phyloP scores from a whole-genome alignment of 2,329 filamentous ascomycete species.

The Sporothrix globosa region DNA sequence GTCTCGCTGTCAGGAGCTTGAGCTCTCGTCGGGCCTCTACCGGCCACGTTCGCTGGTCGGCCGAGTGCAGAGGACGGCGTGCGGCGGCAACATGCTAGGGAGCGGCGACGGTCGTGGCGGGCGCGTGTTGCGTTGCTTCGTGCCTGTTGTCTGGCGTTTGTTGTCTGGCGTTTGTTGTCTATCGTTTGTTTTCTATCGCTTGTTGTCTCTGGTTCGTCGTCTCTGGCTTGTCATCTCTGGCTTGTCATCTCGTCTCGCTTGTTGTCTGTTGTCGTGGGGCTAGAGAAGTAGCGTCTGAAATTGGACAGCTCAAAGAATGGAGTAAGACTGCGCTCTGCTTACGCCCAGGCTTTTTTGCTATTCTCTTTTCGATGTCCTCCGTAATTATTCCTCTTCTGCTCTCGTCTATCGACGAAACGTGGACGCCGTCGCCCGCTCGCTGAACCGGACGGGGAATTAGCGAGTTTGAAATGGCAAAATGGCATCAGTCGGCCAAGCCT shows the following conservation, averaged over 20 bases:
- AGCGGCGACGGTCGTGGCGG: slow-evolving; percentile 10
- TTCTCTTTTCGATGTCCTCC: background rate
- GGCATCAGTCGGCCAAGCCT: background rate
- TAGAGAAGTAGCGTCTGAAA: background rate
- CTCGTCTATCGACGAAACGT: background rate
- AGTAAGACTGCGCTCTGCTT: background rate
- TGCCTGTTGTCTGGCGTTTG: background rate
- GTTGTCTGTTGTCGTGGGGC: slow-evolving; percentile 8
- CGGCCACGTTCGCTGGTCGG: slow-evolving; percentile 20
- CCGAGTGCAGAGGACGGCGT: slow-evolving; percentile 17
- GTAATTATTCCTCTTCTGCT: background rate
- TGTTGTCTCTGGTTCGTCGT: background rate
- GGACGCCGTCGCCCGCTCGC: background rate
- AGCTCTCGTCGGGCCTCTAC: slow-evolving; percentile 11
- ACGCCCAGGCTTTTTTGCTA: slow-evolving; percentile 15
- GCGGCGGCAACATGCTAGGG: slow-evolving; percentile 28
- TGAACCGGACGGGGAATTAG: background rate
- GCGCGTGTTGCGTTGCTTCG: background rate
- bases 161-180: background rate
- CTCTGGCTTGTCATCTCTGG: background rate
- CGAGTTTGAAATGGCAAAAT: background rate
- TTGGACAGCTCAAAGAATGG: background rate
- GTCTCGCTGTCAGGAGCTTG: background rate
- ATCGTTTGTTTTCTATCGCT: background rate
- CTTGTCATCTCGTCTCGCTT: background rate